Conservation (phyloP, 2,329 filamentous ascomycete species). For the Diplodia scrobiculata region DNA sequence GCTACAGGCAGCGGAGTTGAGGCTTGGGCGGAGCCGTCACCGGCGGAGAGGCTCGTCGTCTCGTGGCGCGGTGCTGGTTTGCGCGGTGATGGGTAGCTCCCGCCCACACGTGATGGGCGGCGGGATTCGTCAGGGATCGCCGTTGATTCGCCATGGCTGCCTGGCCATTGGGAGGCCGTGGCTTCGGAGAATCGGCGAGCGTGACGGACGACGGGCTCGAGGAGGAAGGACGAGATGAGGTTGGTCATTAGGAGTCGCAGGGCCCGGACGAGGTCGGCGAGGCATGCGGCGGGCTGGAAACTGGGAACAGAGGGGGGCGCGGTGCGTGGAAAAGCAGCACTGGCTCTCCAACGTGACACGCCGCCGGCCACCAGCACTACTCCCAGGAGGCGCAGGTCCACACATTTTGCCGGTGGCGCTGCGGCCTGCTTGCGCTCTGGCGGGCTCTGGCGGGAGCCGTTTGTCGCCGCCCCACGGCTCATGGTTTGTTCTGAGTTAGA, state of each 20-base stretch:
- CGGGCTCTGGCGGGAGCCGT: slow-evolving; percentile 1
- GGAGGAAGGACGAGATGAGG: slow-evolving; percentile 46
- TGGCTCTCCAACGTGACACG: slow-evolving; percentile 16
- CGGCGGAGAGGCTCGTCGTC: slow-evolving; percentile 7
- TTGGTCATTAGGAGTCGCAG: slow-evolving; percentile 39
- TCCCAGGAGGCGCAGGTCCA: slow-evolving; percentile 19
- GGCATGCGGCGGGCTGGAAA: slow-evolving; percentile 14
- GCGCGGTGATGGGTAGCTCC: slow-evolving; percentile 8
- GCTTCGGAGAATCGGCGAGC: slow-evolving; percentile 43
- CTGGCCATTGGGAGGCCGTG: slow-evolving; percentile 14
- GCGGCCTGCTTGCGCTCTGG: background rate
- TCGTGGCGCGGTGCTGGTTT: background rate
- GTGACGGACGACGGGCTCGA: slow-evolving; percentile 47
- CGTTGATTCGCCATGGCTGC: slow-evolving; percentile 26
- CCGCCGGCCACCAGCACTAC: slow-evolving; percentile 16
- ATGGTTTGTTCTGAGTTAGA: background rate
- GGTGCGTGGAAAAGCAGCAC: slow-evolving; percentile 18
- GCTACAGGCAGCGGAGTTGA: background rate
- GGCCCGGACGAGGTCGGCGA: background rate
- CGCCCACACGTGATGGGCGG: slow-evolving; percentile 33
- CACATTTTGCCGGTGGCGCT: slow-evolving; percentile 9
- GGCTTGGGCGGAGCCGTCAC: background rate
- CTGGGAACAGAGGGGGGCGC: slow-evolving; percentile 23
- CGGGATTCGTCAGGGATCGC: slow-evolving; percentile 23
- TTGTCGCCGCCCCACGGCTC: background rate